A percentile compares a stretch with the other conserved stretches of the same genome.
phyloP scores from a whole-genome alignment of 768 basidiomycete genomes.

The Rhizopogon roseolus region DNA sequence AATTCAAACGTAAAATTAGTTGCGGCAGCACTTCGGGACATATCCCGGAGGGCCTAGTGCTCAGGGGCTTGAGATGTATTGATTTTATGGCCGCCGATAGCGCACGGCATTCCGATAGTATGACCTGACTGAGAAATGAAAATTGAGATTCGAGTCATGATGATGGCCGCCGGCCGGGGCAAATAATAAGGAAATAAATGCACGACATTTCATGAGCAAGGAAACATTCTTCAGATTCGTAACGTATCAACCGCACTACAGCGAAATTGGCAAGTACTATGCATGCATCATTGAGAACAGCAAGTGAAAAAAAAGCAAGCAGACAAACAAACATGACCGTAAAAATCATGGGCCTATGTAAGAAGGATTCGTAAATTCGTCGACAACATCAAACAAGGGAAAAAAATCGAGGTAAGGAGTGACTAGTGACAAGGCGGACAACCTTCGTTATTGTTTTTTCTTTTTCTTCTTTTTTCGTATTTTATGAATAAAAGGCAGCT shows the following conservation, averaged over 20 bases:
- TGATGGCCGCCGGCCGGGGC: too few species aligned
- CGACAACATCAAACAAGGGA: not conserved
- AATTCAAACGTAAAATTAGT: too few species aligned
- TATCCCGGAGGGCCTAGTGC: not conserved
- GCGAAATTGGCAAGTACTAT: not conserved
- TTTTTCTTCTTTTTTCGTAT: not conserved
- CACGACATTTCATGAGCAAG: too few species aligned
- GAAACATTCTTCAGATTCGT: too few species aligned
- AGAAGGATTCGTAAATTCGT: constrained; percentile 2
- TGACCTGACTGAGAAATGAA: too few species aligned
- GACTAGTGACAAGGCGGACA: not conserved
- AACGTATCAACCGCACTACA: too few species aligned
- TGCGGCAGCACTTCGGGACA: not conserved
- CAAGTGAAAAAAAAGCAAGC: not conserved
- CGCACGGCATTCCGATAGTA: too few species aligned
- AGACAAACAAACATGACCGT: not conserved
- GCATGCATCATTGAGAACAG: not conserved
- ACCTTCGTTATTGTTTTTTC: not conserved
- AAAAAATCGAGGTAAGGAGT: constrained; percentile 1
- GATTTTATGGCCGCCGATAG: too few species aligned
- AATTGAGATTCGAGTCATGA: too few species aligned
- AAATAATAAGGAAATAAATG: too few species aligned
- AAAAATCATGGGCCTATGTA: not conserved
- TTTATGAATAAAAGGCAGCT: not conserved
- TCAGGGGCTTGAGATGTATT: not conserved